Conservation (phyloP, 768 basidiomycete species). For the Russula sp. region DNA sequence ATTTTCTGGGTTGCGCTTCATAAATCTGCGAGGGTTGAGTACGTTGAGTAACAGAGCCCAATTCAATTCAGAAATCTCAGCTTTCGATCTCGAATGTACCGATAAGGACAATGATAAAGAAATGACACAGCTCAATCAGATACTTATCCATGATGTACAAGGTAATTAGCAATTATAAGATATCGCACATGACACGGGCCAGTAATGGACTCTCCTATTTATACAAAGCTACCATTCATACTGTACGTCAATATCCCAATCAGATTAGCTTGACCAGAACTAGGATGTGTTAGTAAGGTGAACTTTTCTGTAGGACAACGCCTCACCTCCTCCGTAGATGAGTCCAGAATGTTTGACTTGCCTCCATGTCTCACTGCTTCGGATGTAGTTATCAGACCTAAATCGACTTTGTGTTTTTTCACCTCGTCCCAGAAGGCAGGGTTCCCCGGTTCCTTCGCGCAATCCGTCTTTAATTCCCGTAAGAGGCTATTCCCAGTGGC, state of each 20-base stretch:
- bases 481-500: slow-evolving; percentile 44
- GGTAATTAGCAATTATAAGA: no score
- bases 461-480: slow-evolving; percentile 47
- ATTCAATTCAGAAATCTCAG: no score
- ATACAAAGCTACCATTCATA: neutral
- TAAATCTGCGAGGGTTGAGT: no score
- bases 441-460: slow-evolving; percentile 51
- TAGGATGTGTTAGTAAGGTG: neutral
- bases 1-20: no score
- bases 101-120: no score
- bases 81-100: no score
- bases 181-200: no score
- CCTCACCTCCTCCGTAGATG: slow-evolving; percentile 47
- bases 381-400: slow-evolving; percentile 53
- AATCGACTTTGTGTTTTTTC: slow-evolving; percentile 34
- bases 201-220: no score
- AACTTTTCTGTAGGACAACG: neutral
- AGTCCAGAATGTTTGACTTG: slow-evolving; percentile 48
- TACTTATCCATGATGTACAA: no score
- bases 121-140: no score
- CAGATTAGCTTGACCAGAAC: slow-evolving; percentile 9
- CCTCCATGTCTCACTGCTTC: slow-evolving; percentile 60
- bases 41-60: no score
- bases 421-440: slow-evolving; percentile 59
- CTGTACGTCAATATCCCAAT: neutral